These are phyloP conservation scores for Leucocoprinus leucothites DNA, from an alignment of 768 basidiomycete genomes.

Conservation along the genomic window DNA sequence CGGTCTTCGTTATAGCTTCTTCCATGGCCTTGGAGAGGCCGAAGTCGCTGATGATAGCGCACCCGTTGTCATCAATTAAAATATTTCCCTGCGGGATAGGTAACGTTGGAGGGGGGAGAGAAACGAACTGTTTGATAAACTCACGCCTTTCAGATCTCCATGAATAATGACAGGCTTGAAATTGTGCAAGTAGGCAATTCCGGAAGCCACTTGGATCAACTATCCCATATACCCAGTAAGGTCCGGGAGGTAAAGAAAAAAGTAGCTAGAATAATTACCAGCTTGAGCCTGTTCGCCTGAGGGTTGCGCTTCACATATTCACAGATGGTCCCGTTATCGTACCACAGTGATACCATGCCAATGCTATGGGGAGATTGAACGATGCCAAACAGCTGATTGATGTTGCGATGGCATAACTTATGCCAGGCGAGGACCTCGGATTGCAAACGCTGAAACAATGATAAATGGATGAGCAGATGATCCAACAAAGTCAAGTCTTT, in stretches of 20 bases:
- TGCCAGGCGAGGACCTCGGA: slow-evolving; percentile 58
- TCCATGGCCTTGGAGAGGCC: slow-evolving; percentile 57
- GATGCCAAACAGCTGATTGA: slow-evolving; percentile 54
- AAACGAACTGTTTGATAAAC: slow-evolving; percentile 17
- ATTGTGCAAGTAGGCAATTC: slow-evolving; percentile 54
- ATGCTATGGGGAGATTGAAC: slow-evolving; percentile 47
- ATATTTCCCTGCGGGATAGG: slow-evolving; percentile 47
- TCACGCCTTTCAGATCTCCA: slow-evolving; percentile 60
- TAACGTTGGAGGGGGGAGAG: neutral
- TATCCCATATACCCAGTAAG: slow-evolving; percentile 17
- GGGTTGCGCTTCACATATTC: slow-evolving; percentile 45
- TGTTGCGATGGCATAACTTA: slow-evolving; percentile 50
- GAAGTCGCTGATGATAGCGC: slow-evolving; percentile 59
- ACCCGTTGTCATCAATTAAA: slow-evolving; percentile 48
- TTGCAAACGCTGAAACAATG: slow-evolving; percentile 44
- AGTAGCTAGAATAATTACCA: slow-evolving; percentile 31
- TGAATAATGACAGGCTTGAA: slow-evolving; percentile 54
- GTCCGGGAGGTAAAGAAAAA: neutral
- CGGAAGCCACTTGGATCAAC: slow-evolving; percentile 55
- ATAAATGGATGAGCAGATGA: neutral
- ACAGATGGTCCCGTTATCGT: slow-evolving; percentile 53
- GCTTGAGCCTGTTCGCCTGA: slow-evolving; percentile 37
- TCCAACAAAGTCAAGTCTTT: neutral
- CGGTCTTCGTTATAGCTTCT: slow-evolving; percentile 37
- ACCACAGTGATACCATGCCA: slow-evolving; percentile 67